Evolutionary conservation across 306 rosid genomes (phyloP), one percentile per base, ranked within the genome.

Genomic region (Sphenostylis stenocarpa): DNA sequence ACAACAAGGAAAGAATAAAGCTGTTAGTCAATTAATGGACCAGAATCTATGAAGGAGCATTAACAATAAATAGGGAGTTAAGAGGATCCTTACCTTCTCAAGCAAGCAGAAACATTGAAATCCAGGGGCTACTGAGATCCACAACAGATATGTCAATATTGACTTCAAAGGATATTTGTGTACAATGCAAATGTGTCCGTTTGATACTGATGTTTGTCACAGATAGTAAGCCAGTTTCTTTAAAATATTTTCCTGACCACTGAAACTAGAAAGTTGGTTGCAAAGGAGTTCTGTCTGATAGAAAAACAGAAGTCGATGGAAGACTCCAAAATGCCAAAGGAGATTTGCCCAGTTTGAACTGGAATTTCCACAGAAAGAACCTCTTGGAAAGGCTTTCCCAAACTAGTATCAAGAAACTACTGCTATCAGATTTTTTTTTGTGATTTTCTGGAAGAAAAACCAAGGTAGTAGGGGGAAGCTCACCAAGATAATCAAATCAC

Each of bases 331-430:
- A 85, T 80, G 85, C 88, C 90, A 87, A 89, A 85, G 84, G 88
- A 96, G 98, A 92, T 96, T 92, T 96, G 96, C 97, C 97, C 91
- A 73, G 77, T 64, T 80, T 69, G 85, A 76, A 81, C 86, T 67
- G 87, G 83, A 91, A 53, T 73, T 84, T 86, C 84, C 38, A 72
- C 84, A 15, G 75, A 77, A 80, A 77, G 82, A 84, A 85, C 85
- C 73, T 79, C 63, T 73, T 69, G 75, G 73, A 70, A 65, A 47
- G 79, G 77, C 68, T 43, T 85, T 83, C 73, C 79, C 75, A 88
- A 65, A 60, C 87, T 65, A 80, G 84, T 72, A 72, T 52, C 71
- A 64, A 79, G 39, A 70, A 82, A 55, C 70, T 76, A 67, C 79
- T 55, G 79, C 71, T 58, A 72, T 71, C 33, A 36, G 71, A 66